A percentile compares a stretch with the other conserved stretches of the same genome.
Conservation (phyloP, 2,329 filamentous ascomycete genomes). For the Colletotrichum liaoningense region DNA sequence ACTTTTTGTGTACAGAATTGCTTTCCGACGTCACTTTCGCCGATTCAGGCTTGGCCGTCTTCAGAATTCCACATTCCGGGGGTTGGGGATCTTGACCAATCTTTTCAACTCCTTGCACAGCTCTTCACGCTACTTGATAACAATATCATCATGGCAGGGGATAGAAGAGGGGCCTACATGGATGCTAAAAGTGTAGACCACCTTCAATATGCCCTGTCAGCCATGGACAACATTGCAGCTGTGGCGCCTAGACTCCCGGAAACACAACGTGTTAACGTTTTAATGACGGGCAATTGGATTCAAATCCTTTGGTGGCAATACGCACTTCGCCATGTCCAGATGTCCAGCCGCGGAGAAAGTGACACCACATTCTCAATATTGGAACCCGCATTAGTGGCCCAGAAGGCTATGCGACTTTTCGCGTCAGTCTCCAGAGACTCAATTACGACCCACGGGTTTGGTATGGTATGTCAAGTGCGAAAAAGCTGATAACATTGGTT, state of each 20-base stretch:
- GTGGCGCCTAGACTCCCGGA: neutral
- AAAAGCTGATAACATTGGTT: too few relatives aligned
- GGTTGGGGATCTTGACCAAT: neutral
- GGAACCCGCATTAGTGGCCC: neutral
- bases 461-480: neutral
- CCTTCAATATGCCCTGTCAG: neutral
- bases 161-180: neutral
- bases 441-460: neutral
- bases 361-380: neutral
- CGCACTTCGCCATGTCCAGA: neutral
- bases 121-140: neutral
- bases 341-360: neutral
- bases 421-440: neutral
- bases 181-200: neutral
- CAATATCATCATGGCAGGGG: neutral
- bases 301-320: neutral
- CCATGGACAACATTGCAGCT: neutral
- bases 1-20: neutral
- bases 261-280: neutral
- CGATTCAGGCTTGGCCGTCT: neutral
- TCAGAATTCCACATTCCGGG: neutral
- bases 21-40: neutral
- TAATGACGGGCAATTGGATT: neutral
- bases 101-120: neutral
- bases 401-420: neutral